Percentiles rank a stretch among this genome's conserved stretches.
Evolutionary conservation across 2,329 filamentous ascomycete genomes (phyloP).

Genomic region (Aspergillus persii): DNA sequence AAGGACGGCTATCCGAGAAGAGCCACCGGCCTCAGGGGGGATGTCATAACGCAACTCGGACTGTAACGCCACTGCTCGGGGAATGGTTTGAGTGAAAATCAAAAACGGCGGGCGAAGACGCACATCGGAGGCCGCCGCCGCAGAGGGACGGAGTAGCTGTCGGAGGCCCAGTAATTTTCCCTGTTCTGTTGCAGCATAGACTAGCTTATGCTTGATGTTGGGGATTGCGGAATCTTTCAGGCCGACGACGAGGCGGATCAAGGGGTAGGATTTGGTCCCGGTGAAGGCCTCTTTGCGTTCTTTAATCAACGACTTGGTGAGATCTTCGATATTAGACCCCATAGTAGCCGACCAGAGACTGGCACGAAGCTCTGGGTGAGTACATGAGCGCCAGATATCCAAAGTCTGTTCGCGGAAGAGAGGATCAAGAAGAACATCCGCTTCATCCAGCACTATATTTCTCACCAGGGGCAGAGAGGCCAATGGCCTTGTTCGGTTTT

Average conservation of each 20-base stretch:
- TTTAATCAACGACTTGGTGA: constrained; percentile 68
- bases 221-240: constrained; percentile 94
- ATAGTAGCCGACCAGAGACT: constrained; percentile 97
- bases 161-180: constrained; percentile 90
- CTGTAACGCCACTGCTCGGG: constrained; percentile 81
- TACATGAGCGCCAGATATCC: constrained; percentile 77
- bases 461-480: constrained; percentile 64
- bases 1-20: constrained; percentile 79
- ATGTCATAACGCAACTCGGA: constrained; percentile 94
- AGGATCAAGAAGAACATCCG: constrained; percentile 87
- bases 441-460: constrained; percentile 84
- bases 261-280: constrained; percentile 36
- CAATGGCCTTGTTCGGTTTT: constrained; percentile 43
- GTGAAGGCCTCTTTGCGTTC: constrained; percentile 43
- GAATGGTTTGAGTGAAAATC: constrained; percentile 94
- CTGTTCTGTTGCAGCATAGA: constrained; percentile 87
- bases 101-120: constrained; percentile 81
- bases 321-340: constrained; percentile 83
- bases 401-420: constrained; percentile 88
- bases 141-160: constrained; percentile 77
- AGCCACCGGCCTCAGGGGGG: constrained; percentile 79
- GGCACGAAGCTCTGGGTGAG: constrained; percentile 65
- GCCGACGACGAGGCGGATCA: constrained; percentile 88
- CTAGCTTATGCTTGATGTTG: constrained; percentile 83
- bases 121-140: constrained; percentile 46